Percentiles rank a stretch among this genome's conserved stretches.
Evolutionary conservation across 495 filamentous ascomycete genomes (phyloP).

Genomic region (Coniosporium apollinis): DNA sequence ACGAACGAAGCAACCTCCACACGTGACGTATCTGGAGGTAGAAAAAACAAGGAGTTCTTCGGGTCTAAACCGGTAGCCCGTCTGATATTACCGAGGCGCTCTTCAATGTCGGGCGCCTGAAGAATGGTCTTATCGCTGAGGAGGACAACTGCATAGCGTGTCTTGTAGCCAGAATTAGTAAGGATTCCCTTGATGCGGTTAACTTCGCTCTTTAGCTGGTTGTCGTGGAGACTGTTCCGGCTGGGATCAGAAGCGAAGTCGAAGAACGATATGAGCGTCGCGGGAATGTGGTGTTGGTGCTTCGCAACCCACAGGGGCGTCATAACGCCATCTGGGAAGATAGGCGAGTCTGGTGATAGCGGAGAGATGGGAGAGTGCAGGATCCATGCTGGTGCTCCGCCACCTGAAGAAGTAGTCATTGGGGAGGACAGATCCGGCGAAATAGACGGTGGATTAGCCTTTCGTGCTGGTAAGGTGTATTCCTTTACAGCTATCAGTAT

Average conservation of each 20-base stretch:
- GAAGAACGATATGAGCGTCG: conserved; percentile 61
- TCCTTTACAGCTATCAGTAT: conserved; percentile 22
- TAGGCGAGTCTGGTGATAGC: conserved; percentile 56
- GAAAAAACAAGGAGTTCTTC: conserved; percentile 58
- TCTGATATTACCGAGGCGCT: conserved; percentile 58
- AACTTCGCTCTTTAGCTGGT: conserved; percentile 77
- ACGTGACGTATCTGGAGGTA: conserved; percentile 46
- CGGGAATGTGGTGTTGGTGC: conserved; percentile 65
- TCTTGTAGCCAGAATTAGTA: conserved; percentile 51
- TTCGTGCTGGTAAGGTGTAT: conserved; percentile 43
- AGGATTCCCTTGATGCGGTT: conserved; percentile 53
- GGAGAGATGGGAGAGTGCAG: conserved; percentile 85
- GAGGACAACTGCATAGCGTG: conserved; percentile 57
- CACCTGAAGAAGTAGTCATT: conserved; percentile 31
- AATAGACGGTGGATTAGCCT: conserved; percentile 39
- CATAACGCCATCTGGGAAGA: conserved; percentile 79
- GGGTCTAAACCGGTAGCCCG: conserved; percentile 62
- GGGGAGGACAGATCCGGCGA: conserved; percentile 23
- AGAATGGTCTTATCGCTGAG: conserved; percentile 49
- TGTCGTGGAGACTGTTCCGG: conserved; percentile 57
- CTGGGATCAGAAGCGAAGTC: conserved; percentile 51
- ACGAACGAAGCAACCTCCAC: conserved; percentile 47
- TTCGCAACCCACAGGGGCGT: conserved; percentile 68
- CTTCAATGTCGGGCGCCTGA: conserved; percentile 46
- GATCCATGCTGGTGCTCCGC: conserved; percentile 28